Conservation (phyloP, 257 asterid species). For the Ocimum tenuiflorum region DNA sequence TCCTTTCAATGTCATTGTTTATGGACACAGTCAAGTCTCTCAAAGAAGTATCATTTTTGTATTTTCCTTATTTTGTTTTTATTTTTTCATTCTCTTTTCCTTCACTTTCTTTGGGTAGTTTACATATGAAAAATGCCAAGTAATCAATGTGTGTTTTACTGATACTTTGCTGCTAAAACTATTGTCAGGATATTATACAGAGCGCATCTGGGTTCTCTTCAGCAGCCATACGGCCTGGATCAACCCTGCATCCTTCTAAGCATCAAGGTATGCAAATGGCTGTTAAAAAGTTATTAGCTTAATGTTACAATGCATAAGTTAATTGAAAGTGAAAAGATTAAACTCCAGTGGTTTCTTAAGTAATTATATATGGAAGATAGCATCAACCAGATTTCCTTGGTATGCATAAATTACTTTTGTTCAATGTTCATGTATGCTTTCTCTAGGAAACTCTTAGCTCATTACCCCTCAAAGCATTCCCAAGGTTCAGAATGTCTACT, state of each 20-base stretch:
- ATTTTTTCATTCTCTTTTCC: background rate
- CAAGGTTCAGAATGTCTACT: background rate
- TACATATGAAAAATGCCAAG: background rate
- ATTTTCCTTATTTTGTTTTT: background rate
- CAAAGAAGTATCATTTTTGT: background rate
- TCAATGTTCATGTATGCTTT: too few species aligned
- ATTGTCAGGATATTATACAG: conserved; percentile 44
- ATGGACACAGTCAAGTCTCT: background rate
- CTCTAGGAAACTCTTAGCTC: background rate
- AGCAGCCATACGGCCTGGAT: conserved; percentile 41
- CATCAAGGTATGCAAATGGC: conserved; percentile 67
- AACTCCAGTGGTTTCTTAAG: background rate
- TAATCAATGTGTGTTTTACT: conserved; percentile 7
- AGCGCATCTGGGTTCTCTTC: conserved; percentile 53
- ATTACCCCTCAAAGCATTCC: background rate
- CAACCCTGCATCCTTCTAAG: conserved; percentile 53
- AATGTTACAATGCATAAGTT: background rate
- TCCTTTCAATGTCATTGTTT: background rate
- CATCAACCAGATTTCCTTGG: background rate
- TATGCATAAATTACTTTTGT: background rate
- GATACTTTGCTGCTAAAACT: background rate
- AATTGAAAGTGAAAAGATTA: background rate
- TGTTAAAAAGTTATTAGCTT: background rate
- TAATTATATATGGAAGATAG: background rate
- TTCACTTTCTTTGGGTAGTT: background rate